Evolutionary conservation across 2,329 filamentous ascomycete genomes (phyloP).

Genomic region (Fusarium continuum): DNA sequence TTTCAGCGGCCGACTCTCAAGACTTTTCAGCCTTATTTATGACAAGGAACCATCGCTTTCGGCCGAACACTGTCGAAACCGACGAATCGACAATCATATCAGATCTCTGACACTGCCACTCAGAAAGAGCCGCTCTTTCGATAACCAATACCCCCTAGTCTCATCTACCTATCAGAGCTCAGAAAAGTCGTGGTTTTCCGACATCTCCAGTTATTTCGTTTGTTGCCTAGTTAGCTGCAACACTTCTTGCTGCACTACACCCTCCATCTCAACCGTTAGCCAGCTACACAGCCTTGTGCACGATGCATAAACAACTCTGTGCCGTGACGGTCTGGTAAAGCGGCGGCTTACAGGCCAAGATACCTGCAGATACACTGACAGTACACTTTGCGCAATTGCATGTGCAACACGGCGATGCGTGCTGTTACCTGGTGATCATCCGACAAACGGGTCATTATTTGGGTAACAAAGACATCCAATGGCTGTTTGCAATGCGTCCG

Average conservation of each 20-base stretch:
- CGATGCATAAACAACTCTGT: constrained; percentile 11
- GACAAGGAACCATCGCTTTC: neutral
- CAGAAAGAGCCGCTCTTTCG: constrained; percentile 1
- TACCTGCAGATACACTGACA: constrained; percentile 1
- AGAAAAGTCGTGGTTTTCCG: neutral
- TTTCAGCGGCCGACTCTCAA: neutral
- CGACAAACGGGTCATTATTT: neutral
- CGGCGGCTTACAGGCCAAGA: constrained; percentile 16
- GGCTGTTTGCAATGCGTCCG: neutral
- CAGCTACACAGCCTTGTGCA: constrained; percentile 17
- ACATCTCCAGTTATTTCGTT: constrained; percentile 1
- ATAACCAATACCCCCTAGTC: neutral
- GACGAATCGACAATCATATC: neutral
- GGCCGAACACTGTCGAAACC: neutral
- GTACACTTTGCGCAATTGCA: constrained; percentile 16
- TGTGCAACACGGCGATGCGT: constrained; percentile 22
- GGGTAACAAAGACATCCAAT: constrained; percentile 16
- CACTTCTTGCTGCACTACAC: constrained; percentile 14
- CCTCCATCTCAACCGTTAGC: constrained; percentile 14
- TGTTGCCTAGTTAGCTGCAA: constrained; percentile 23
- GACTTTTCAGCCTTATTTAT: constrained; percentile 4
- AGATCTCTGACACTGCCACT: constrained; percentile 4
- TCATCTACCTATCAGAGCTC: neutral
- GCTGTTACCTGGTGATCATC: constrained; percentile 19
- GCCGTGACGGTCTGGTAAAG: constrained; percentile 12